Evolutionary conservation across 768 basidiomycete genomes (phyloP).

Genomic region (Xanthoconium purpureum): DNA sequence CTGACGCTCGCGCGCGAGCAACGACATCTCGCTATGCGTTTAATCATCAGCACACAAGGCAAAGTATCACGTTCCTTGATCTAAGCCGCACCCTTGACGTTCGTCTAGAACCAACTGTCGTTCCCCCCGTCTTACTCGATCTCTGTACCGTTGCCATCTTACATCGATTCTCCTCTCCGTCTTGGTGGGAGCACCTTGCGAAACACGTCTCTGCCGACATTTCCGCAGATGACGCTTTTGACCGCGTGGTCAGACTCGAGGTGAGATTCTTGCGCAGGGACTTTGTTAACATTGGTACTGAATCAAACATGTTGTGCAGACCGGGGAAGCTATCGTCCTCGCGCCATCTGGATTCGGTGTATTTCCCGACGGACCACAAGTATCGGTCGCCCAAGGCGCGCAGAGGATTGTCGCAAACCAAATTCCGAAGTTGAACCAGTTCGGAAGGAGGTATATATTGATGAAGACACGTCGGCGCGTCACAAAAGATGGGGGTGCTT

Average conservation of each 20-base stretch:
- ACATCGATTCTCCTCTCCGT: slow-evolving; percentile 72
- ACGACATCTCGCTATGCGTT: slow-evolving; percentile 67
- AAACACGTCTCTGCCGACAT: slow-evolving; percentile 68
- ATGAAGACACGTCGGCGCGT: slow-evolving; percentile 61
- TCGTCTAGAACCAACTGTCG: slow-evolving; percentile 63
- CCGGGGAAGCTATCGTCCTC: slow-evolving; percentile 67
- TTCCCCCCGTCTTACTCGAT: slow-evolving; percentile 65
- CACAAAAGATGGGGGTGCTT: slow-evolving; percentile 64
- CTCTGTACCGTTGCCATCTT: slow-evolving; percentile 63
- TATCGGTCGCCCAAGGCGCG: neutral
- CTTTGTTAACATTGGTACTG: neutral
- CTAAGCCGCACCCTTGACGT: neutral
- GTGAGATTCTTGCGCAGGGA: slow-evolving; percentile 32
- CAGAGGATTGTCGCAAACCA: slow-evolving; percentile 5
- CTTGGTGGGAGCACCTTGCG: slow-evolving; percentile 70
- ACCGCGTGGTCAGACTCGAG: slow-evolving; percentile 62
- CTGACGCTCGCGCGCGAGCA: slow-evolving; percentile 63
- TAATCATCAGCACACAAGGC: slow-evolving; percentile 77
- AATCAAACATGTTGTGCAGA: slow-evolving; percentile 37
- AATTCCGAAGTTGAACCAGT: slow-evolving; percentile 38
- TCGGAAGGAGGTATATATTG: slow-evolving; percentile 57
- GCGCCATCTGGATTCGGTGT: slow-evolving; percentile 60
- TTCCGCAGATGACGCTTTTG: slow-evolving; percentile 56
- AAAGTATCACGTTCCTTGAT: slow-evolving; percentile 3
- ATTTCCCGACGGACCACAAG: slow-evolving; percentile 27